These are phyloP conservation scores for Phaeoacremonium minimum DNA, from an alignment of 2,329 filamentous ascomycete genomes.

Conservation along the genomic window DNA sequence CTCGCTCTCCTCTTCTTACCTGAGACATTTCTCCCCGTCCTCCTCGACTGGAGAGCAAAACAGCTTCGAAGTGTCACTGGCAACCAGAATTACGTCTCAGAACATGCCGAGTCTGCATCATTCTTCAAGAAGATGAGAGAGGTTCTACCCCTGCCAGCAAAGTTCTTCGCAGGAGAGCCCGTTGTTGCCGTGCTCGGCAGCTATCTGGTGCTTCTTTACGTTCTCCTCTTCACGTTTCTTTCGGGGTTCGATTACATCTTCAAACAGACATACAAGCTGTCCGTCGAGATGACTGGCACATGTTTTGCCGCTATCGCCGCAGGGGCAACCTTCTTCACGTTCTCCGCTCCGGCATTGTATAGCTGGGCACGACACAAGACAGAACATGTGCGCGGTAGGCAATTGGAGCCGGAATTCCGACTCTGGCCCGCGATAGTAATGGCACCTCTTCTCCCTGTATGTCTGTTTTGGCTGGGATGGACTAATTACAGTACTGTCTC, in stretches of 20 bases:
- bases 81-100: constrained; percentile 40
- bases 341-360: constrained; percentile 39
- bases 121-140: constrained; percentile 27
- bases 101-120: constrained; percentile 33
- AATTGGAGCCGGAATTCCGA: constrained; percentile 46
- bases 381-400: constrained; percentile 28
- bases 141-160: constrained; percentile 34
- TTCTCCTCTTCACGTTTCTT: constrained; percentile 39
- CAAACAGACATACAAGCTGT: constrained; percentile 39
- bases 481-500: constrained; percentile 37
- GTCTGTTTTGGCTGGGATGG: constrained; percentile 57
- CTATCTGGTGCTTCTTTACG: constrained; percentile 41
- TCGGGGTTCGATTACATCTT: constrained; percentile 49
- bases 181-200: constrained; percentile 40
- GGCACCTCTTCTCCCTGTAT: constrained; percentile 42
- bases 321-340: constrained; percentile 29
- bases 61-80: constrained; percentile 32
- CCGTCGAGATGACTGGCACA: constrained; percentile 35
- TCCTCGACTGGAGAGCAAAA: constrained; percentile 37
- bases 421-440: constrained; percentile 49
- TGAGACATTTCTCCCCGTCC: constrained; percentile 43
- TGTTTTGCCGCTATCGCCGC: constrained; percentile 40
- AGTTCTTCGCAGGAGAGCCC: constrained; percentile 36
- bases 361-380: constrained; percentile 36
- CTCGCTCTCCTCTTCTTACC: constrained; percentile 37